These are phyloP conservation scores for Rhexocercosporidium sp. DNA, from an alignment of 2,329 filamentous ascomycete genomes.

Conservation along the genomic window DNA sequence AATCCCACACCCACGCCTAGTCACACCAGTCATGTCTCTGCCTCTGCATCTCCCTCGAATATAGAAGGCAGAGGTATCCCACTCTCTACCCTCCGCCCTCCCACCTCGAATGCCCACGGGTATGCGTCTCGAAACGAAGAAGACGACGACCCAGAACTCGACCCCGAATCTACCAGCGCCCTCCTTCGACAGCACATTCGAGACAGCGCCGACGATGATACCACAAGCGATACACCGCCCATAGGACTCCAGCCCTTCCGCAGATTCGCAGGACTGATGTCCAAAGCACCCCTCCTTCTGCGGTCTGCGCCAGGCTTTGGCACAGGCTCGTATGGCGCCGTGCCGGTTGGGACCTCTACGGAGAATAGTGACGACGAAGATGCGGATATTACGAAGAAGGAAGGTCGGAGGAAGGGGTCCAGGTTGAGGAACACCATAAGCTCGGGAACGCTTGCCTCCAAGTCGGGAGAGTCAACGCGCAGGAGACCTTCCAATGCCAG, in stretches of 20 bases:
- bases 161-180: constrained; percentile 37
- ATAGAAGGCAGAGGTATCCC: constrained; percentile 32
- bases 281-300: constrained; percentile 59
- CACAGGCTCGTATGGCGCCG: constrained; percentile 65
- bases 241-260: constrained; percentile 29
- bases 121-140: constrained; percentile 14
- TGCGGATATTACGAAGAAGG: constrained; percentile 32
- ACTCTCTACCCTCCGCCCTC: constrained; percentile 27
- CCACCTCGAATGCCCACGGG: constrained; percentile 17
- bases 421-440: constrained; percentile 37
- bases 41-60: neutral
- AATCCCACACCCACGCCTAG: neutral
- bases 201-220: constrained; percentile 30
- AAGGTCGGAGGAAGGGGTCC: constrained; percentile 36
- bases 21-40: constrained; percentile 9
- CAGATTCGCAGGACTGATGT: constrained; percentile 43
- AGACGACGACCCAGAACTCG: constrained; percentile 34
- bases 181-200: constrained; percentile 35
- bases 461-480: constrained; percentile 2
- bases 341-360: constrained; percentile 51
- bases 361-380: constrained; percentile 44
- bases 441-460: constrained; percentile 22
- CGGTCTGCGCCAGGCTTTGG: constrained; percentile 65
- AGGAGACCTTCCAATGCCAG: constrained; percentile 16
- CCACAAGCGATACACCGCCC: constrained; percentile 6